A percentile compares a stretch with the other conserved stretches of the same genome.
Evolutionary conservation across 2,329 filamentous ascomycete genomes (phyloP).

Genomic region (Pseudogymnoascus verrucosus): DNA sequence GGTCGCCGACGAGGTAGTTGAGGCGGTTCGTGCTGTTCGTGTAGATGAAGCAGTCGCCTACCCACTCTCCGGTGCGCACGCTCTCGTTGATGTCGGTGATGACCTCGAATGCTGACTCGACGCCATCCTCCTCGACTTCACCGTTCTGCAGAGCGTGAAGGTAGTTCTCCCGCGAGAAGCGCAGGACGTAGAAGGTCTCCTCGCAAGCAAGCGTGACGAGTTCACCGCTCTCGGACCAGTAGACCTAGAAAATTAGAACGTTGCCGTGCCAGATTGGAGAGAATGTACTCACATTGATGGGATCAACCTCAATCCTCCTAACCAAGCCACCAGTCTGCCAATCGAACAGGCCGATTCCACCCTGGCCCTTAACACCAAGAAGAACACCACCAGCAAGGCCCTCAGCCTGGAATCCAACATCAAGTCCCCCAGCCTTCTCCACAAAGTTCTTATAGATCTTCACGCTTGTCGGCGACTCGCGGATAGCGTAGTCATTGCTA

Average conservation of each 20-base stretch:
- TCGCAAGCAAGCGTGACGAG: slow-evolving; percentile 88
- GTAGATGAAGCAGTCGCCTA: slow-evolving; percentile 98
- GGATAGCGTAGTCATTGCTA: slow-evolving; percentile 96
- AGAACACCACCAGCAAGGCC: slow-evolving; percentile 82
- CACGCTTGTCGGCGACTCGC: slow-evolving; percentile 87
- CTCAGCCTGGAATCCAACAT: slow-evolving; percentile 92
- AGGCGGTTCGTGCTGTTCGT: slow-evolving; percentile 93
- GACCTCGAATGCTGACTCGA: slow-evolving; percentile 92
- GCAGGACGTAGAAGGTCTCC: slow-evolving; percentile 87
- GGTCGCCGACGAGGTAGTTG: slow-evolving; percentile 95
- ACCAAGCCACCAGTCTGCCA: slow-evolving; percentile 88
- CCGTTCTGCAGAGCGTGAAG: slow-evolving; percentile 74
- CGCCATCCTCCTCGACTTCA: slow-evolving; percentile 79
- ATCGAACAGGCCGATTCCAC: slow-evolving; percentile 92
- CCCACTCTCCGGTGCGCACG: slow-evolving; percentile 92
- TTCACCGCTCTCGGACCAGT: slow-evolving; percentile 97
- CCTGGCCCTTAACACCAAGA: slow-evolving; percentile 89
- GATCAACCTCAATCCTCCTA: slow-evolving; percentile 78
- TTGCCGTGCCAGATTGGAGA: not conserved
- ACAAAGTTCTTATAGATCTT: slow-evolving; percentile 98
- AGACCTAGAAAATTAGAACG: slow-evolving; percentile 48
- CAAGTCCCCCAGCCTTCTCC: slow-evolving; percentile 78
- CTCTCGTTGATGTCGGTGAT: slow-evolving; percentile 93
- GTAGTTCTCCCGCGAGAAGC: slow-evolving; percentile 86
- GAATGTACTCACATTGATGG: slow-evolving; percentile 32